These are phyloP conservation scores for Aspergillus novoparasiticus DNA, from an alignment of 2,329 filamentous ascomycete genomes.

Conservation along the genomic window DNA sequence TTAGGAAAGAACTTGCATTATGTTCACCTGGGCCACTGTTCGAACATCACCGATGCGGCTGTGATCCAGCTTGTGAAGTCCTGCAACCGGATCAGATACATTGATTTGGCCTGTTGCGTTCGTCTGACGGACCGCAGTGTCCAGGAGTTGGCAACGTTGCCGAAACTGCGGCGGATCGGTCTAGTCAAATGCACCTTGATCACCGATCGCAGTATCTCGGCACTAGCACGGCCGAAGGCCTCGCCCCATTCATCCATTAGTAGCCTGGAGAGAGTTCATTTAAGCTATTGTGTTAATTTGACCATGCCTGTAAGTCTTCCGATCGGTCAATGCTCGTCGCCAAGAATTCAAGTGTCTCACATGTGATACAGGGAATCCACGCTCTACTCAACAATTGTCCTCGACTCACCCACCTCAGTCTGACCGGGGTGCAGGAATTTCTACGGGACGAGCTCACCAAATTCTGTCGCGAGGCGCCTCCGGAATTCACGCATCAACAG, in stretches of 20 bases:
- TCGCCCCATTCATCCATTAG: constrained; percentile 62
- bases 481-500: constrained; percentile 93
- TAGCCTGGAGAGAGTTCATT: constrained; percentile 84
- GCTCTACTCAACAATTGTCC: constrained; percentile 86
- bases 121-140: constrained; percentile 88
- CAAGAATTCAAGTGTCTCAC: constrained; percentile 4
- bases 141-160: constrained; percentile 77
- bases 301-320: constrained; percentile 70
- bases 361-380: constrained; percentile 73
- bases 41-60: constrained; percentile 84
- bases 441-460: constrained; percentile 78
- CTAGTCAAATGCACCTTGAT: constrained; percentile 91
- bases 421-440: constrained; percentile 93
- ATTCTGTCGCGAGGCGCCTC: constrained; percentile 84
- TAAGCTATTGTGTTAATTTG: constrained; percentile 89
- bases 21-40: constrained; percentile 91
- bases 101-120: constrained; percentile 93
- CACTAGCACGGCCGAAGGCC: constrained; percentile 69
- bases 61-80: constrained; percentile 79
- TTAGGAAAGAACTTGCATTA: constrained; percentile 97
- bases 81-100: constrained; percentile 95
- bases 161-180: constrained; percentile 92
- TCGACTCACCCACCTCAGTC: constrained; percentile 86
- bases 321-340: neutral
- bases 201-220: constrained; percentile 84